Percentiles rank a stretch among this genome's conserved stretches.
Evolutionary conservation across 1,284 basidiomycete genomes (phyloP).

Genomic region (Pterulicium gracile): DNA sequence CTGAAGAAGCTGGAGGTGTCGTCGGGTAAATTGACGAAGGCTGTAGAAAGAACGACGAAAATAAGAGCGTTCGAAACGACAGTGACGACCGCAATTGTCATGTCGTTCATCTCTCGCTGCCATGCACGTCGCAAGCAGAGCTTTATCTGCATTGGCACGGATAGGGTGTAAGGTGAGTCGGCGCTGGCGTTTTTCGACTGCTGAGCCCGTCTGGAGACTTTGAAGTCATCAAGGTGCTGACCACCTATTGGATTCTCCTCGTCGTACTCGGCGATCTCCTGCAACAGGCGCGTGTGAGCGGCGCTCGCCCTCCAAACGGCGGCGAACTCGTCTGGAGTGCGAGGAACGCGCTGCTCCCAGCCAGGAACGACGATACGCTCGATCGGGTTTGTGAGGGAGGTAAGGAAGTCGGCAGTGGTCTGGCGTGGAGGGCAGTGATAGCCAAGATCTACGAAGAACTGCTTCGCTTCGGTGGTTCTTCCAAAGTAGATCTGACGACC

Average conservation of each 20-base stretch:
- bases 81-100: constrained; percentile 14
- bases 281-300: neutral
- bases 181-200: constrained; percentile 7
- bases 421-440: constrained; percentile 27
- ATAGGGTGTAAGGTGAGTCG: constrained; percentile 8
- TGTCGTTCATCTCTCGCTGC: constrained; percentile 31
- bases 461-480: constrained; percentile 26
- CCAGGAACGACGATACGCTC: constrained; percentile 1
- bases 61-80: constrained; percentile 15
- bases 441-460: constrained; percentile 36
- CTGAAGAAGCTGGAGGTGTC: constrained; percentile 37
- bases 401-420: constrained; percentile 33
- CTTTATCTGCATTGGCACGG: constrained; percentile 37
- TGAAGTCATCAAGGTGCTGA: constrained; percentile 5
- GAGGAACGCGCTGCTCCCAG: neutral
- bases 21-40: constrained; percentile 35
- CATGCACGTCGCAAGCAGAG: constrained; percentile 42
- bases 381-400: constrained; percentile 23
- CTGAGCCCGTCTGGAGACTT: constrained; percentile 1
- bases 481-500: constrained; percentile 44
- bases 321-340: constrained; percentile 2
- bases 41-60: constrained; percentile 34
- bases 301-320: neutral
- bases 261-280: neutral
- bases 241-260: constrained; percentile 6